phyloP scores from a whole-genome alignment of 495 filamentous ascomycete genomes.

The Xylaria cubensis region DNA sequence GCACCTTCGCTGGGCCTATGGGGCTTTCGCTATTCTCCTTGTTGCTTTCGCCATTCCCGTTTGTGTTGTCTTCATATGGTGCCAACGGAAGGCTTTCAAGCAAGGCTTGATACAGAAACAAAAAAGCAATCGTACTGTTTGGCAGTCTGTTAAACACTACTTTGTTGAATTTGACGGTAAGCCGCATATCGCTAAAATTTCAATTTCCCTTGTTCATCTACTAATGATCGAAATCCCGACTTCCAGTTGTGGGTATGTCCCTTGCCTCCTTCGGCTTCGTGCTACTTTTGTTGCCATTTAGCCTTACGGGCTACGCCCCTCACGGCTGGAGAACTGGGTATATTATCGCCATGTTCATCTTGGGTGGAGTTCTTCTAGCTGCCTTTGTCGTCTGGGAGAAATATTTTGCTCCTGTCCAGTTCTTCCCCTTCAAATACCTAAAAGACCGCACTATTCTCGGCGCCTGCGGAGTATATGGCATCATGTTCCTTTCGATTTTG shows the following conservation, averaged over 20 bases:
- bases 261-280: constrained; percentile 60
- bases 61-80: constrained; percentile 53
- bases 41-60: constrained; percentile 59
- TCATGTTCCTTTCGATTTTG: constrained; percentile 64
- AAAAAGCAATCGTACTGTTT: constrained; percentile 47
- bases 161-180: constrained; percentile 67
- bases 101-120: constrained; percentile 36
- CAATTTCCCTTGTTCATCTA: background rate
- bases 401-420: constrained; percentile 58
- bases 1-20: constrained; percentile 66
- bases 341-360: constrained; percentile 60
- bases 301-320: constrained; percentile 51
- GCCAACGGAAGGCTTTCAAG: constrained; percentile 57
- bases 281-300: constrained; percentile 69
- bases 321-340: constrained; percentile 46
- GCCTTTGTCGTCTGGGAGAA: constrained; percentile 69
- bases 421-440: constrained; percentile 64
- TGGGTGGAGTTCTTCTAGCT: constrained; percentile 65
- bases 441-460: constrained; percentile 53
- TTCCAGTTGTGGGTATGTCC: constrained; percentile 52
- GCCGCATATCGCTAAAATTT: constrained; percentile 21
- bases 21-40: constrained; percentile 59
- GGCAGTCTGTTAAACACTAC: constrained; percentile 60
- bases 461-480: constrained; percentile 9
- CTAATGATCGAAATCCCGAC: background rate